A percentile compares a stretch with the other conserved stretches of the same genome.
Evolutionary conservation across 805 yeast species (phyloP).

Genomic region (Pichia cephalocereana): DNA sequence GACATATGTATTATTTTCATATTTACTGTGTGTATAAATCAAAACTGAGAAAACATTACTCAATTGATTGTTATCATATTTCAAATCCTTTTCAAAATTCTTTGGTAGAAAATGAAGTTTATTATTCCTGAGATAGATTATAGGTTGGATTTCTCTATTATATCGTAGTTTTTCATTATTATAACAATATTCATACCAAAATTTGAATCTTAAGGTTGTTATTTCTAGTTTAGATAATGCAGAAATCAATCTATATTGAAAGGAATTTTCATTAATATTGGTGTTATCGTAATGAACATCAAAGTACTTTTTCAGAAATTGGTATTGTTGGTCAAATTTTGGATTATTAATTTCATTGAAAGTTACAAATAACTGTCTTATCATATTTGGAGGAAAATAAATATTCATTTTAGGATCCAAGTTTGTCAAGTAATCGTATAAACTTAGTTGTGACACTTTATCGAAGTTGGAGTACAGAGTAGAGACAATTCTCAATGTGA

Average conservation of each 20-base stretch:
- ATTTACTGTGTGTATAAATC: constrained; percentile 15
- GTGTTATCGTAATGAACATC: constrained; percentile 2
- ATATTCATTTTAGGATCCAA: neutral
- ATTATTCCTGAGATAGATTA: constrained; percentile 4
- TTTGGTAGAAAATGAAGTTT: constrained; percentile 9
- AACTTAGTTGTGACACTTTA: neutral
- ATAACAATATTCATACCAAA: constrained; percentile 10
- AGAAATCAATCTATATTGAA: constrained; percentile 6
- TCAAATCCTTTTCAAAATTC: constrained; percentile 6
- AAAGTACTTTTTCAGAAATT: constrained; percentile 2
- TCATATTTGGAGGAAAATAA: constrained; percentile 5
- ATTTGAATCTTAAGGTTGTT: constrained; percentile 3
- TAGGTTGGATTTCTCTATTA: constrained; percentile 4
- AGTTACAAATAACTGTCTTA: neutral
- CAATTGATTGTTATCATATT: neutral
- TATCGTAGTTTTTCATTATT: constrained; percentile 1
- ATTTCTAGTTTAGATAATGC: constrained; percentile 1
- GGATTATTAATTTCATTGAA: neutral
- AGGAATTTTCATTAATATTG: constrained; percentile 1
- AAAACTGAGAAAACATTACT: constrained; percentile 13
- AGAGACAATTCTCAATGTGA: constrained; percentile 2
- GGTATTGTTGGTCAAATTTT: neutral
- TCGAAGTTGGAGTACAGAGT: constrained; percentile 3
- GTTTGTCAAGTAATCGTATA: neutral
- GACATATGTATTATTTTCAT: constrained; percentile 15